These are phyloP conservation scores for Leptographium flavum DNA, from an alignment of 2,329 filamentous ascomycete species.

Conservation along the genomic window DNA sequence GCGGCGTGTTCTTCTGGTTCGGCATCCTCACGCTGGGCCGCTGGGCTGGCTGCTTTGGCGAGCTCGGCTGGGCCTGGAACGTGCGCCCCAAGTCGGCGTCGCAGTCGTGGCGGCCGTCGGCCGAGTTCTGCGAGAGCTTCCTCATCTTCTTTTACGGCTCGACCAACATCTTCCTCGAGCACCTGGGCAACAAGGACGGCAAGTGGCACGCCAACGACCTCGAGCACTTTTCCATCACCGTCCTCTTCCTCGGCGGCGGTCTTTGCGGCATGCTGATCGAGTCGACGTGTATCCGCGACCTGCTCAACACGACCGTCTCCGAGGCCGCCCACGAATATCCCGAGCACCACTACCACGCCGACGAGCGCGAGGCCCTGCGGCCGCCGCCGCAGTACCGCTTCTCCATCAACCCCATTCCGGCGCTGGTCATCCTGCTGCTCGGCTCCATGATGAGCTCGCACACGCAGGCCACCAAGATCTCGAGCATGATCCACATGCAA, in stretches of 20 bases:
- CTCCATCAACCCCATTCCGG: conserved; percentile 79
- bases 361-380: conserved; percentile 35
- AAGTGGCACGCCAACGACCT: conserved; percentile 68
- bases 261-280: conserved; percentile 71
- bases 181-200: conserved; percentile 55
- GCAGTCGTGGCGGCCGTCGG: conserved; percentile 57
- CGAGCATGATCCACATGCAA: conserved; percentile 84
- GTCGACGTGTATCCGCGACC: conserved; percentile 51
- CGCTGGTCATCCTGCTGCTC: conserved; percentile 70
- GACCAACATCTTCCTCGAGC: conserved; percentile 87
- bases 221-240: conserved; percentile 83
- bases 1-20: conserved; percentile 89
- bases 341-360: conserved; percentile 22
- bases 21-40: conserved; percentile 76
- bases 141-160: conserved; percentile 83
- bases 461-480: conserved; percentile 69
- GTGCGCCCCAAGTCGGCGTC: conserved; percentile 47
- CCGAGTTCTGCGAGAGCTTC: conserved; percentile 79
- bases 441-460: conserved; percentile 95
- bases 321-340: conserved; percentile 19
- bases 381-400: conserved; percentile 55
- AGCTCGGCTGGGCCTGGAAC: conserved; percentile 95
- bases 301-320: conserved; percentile 43
- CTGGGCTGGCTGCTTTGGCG: conserved; percentile 80
- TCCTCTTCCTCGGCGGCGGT: conserved; percentile 88